Evolutionary conservation across 2,329 filamentous ascomycete species (phyloP).

Genomic region (Leptographium procerum): DNA sequence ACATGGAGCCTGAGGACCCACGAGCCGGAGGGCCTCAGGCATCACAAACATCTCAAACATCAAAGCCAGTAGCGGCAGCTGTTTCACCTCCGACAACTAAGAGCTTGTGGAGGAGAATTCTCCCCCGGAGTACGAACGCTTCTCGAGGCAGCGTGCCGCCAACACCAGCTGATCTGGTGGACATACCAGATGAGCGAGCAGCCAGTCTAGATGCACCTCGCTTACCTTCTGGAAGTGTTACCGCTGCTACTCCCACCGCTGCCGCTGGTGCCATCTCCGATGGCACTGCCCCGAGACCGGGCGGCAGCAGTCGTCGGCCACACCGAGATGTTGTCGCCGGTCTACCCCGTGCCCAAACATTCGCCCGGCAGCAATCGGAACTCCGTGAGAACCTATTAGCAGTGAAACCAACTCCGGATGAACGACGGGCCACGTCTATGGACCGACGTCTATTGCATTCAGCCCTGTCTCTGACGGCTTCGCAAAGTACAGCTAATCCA

Average conservation of each 20-base stretch:
- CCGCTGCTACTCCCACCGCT: neutral
- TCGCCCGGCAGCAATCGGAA: slow-evolving; percentile 76
- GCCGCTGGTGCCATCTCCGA: neutral
- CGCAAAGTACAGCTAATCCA: slow-evolving; percentile 25
- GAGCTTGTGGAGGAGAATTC: slow-evolving; percentile 10
- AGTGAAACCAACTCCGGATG: slow-evolving; percentile 48
- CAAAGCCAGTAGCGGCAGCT: neutral
- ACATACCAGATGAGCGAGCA: neutral
- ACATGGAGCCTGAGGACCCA: neutral
- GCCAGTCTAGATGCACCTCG: neutral
- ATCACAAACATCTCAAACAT: neutral
- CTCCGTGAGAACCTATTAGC: slow-evolving; percentile 61
- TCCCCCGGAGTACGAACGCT: slow-evolving; percentile 4
- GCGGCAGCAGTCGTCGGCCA: slow-evolving; percentile 24
- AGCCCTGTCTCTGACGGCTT: slow-evolving; percentile 24
- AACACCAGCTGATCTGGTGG: neutral
- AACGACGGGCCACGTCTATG: slow-evolving; percentile 61
- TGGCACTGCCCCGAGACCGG: neutral
- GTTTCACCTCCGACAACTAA: slow-evolving; percentile 13
- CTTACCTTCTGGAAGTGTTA: neutral
- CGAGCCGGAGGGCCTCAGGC: neutral
- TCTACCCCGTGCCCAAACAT: slow-evolving; percentile 65
- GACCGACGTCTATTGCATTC: slow-evolving; percentile 32
- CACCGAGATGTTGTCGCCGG: slow-evolving; percentile 61
- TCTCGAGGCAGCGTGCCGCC: neutral